Percentiles rank a stretch among this genome's conserved stretches.
These are phyloP conservation scores for Pyrus pyrifolia DNA, from an alignment of 306 rosid species.

Conservation along the genomic window DNA sequence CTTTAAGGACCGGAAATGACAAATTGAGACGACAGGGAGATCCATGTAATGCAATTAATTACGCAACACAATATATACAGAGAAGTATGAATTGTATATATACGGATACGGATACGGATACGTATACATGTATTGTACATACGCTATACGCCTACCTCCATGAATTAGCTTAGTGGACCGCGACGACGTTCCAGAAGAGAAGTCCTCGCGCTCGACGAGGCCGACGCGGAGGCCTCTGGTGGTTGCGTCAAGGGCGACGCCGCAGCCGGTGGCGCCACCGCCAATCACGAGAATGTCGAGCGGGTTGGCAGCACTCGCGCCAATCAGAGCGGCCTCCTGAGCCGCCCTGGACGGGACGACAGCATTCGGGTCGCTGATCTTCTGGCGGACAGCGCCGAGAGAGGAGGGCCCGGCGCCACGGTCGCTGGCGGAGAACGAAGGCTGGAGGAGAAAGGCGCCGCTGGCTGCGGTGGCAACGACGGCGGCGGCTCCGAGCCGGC, in stretches of 20 bases:
- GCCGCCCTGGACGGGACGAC: constrained; percentile 56
- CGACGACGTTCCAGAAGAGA: constrained; percentile 90
- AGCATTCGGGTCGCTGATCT: constrained; percentile 40
- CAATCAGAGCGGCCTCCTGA: constrained; percentile 61
- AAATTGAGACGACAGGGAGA: not conserved
- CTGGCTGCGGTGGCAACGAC: constrained; percentile 48
- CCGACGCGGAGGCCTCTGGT: constrained; percentile 93
- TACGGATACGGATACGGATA: not conserved
- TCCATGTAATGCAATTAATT: not conserved
- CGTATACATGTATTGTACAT: not conserved
- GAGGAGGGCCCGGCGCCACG: constrained; percentile 37
- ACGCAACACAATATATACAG: not conserved
- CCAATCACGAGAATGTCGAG: constrained; percentile 86
- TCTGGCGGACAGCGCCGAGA: constrained; percentile 40
- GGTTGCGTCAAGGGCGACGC: constrained; percentile 79
- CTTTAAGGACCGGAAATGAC: not conserved
- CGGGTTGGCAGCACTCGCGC: constrained; percentile 51
- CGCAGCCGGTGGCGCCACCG: constrained; percentile 95
- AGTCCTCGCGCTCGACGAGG: constrained; percentile 94
- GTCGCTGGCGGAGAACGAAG: constrained; percentile 40
- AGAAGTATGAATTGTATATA: not conserved
- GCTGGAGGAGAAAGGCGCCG: constrained; percentile 43
- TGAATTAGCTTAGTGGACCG: constrained; percentile 97
- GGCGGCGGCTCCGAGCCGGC: constrained; percentile 42
- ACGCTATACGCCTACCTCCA: constrained; percentile 53